Percentiles rank a stretch among this genome's conserved stretches.
Conservation (phyloP, 805 yeast species). For the Saccharomycopsis sp. region DNA sequence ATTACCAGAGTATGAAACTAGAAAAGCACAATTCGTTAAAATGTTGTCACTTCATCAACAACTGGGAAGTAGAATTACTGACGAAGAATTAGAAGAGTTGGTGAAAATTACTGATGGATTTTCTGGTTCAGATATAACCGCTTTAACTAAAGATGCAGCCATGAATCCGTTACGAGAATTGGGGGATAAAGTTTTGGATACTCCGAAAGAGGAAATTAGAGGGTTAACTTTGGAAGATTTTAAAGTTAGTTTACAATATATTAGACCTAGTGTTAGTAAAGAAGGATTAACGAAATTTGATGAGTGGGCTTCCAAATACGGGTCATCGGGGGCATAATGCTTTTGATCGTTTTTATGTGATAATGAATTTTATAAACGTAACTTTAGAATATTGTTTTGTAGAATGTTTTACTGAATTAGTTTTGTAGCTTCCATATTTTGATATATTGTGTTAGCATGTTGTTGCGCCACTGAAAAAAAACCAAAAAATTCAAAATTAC, state of each 20-base stretch:
- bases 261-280: conserved; percentile 80
- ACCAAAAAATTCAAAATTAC: too few relatives aligned
- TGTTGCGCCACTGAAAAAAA: too few relatives aligned
- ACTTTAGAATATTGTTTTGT: too few relatives aligned
- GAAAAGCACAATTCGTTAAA: conserved; percentile 61
- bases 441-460: too few relatives aligned
- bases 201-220: conserved; percentile 67
- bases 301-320: conserved; percentile 81
- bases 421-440: too few relatives aligned
- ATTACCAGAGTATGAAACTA: conserved; percentile 78
- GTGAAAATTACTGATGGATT: conserved; percentile 69
- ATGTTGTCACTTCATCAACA: conserved; percentile 52
- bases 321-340: conserved; percentile 83
- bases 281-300: conserved; percentile 74
- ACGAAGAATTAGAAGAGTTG: conserved; percentile 49
- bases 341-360: too few relatives aligned
- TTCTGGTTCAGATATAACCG: conserved; percentile 91
- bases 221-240: conserved; percentile 73
- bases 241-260: conserved; percentile 58
- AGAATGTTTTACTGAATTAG: too few relatives aligned
- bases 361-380: too few relatives aligned
- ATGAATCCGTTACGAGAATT: conserved; percentile 92
- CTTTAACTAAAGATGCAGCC: conserved; percentile 94
- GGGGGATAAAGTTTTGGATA: conserved; percentile 70
- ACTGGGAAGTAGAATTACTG: conserved; percentile 44